These are phyloP conservation scores for Liquidambar formosana DNA, from an alignment of 164 flowering plant genomes.

Conservation along the genomic window DNA sequence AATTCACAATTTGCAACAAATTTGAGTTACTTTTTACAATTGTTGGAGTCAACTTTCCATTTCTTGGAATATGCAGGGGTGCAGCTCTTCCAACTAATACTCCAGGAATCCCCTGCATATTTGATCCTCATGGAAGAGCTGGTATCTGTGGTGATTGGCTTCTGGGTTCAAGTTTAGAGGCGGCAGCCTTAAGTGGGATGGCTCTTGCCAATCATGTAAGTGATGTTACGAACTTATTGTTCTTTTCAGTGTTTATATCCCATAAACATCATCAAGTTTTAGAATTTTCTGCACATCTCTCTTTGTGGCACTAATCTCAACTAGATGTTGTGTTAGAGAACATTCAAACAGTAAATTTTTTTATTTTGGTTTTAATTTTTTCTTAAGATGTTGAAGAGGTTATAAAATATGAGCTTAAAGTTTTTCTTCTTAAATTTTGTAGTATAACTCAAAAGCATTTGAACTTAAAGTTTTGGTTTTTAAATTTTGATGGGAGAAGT, in stretches of 20 bases:
- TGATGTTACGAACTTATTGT: background rate
- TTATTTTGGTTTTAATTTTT: background rate
- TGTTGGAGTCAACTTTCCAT: background rate
- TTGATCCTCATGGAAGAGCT: conserved; percentile 92
- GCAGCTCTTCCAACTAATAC: conserved; percentile 96
- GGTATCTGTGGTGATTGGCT: conserved; percentile 99
- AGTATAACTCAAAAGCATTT: too few species aligned
- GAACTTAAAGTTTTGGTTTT: too few species aligned
- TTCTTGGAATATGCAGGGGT: conserved; percentile 61
- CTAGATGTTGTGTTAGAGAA: background rate
- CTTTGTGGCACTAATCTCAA: background rate
- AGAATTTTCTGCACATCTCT: too few species aligned
- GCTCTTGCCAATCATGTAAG: conserved; percentile 84
- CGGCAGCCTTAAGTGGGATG: conserved; percentile 90
- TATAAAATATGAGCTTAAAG: too few species aligned
- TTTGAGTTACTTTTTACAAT: background rate
- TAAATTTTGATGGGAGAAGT: too few species aligned
- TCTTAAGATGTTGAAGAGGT: too few species aligned
- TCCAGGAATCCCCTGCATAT: conserved; percentile 81
- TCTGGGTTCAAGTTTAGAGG: conserved; percentile 85
- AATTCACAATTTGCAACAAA: background rate
- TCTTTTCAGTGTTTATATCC: background rate
- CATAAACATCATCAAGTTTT: too few species aligned
- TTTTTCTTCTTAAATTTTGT: too few species aligned
- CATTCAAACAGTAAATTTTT: background rate